These are phyloP conservation scores for Athelia sp. DNA, from an alignment of 1,284 basidiomycete species.

Conservation along the genomic window DNA sequence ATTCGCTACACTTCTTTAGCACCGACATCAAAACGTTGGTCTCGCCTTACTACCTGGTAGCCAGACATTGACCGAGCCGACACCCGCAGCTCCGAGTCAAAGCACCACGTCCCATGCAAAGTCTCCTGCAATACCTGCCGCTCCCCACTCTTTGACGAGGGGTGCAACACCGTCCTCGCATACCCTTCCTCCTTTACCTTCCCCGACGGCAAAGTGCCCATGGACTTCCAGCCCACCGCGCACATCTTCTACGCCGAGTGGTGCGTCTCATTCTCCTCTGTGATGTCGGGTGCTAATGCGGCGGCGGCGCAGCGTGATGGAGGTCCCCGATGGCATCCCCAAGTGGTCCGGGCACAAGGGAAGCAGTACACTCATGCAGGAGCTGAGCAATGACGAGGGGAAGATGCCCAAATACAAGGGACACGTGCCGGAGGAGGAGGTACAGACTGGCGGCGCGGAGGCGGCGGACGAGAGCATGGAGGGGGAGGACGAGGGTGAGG, in stretches of 20 bases:
- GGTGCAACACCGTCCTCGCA: slow-evolving; percentile 26
- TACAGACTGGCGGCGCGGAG: no score
- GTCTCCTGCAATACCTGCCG: slow-evolving; percentile 28
- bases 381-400: slow-evolving; percentile 18
- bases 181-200: slow-evolving; percentile 27
- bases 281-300: neutral
- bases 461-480: no score
- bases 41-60: neutral
- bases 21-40: slow-evolving; percentile 5
- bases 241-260: slow-evolving; percentile 28
- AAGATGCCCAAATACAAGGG: slow-evolving; percentile 22
- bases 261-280: slow-evolving; percentile 5
- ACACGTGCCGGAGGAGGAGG: neutral
- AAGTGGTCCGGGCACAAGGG: slow-evolving; percentile 29
- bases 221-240: slow-evolving; percentile 25
- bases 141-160: slow-evolving; percentile 30
- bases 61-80: neutral
- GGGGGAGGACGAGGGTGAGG: no score
- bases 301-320: slow-evolving; percentile 20
- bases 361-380: no score
- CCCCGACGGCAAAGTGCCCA: slow-evolving; percentile 17
- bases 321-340: slow-evolving; percentile 25
- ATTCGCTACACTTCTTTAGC: slow-evolving; percentile 29
- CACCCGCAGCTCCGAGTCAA: slow-evolving; percentile 5
- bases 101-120: slow-evolving; percentile 28